phyloP scores from a whole-genome alignment of 148 eudicot species.

The Drosera capensis region DNA sequence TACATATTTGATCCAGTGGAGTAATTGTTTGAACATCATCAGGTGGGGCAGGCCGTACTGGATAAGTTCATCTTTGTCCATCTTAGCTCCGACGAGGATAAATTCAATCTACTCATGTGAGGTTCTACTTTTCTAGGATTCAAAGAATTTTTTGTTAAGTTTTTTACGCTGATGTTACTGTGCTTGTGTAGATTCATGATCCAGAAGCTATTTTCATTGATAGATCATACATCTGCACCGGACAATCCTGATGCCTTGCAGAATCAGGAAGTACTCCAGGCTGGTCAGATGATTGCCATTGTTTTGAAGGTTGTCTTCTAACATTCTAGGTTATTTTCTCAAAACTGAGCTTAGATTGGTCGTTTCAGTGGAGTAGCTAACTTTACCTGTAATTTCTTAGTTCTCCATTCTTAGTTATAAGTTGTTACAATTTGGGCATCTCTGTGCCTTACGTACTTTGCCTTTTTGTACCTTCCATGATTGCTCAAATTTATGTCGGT shows the following conservation, averaged over 20 bases:
- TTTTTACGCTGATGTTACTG: slow-evolving; percentile 8
- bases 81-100: slow-evolving; percentile 69
- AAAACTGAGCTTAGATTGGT: not conserved
- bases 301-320: slow-evolving; percentile 57
- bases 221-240: slow-evolving; percentile 77
- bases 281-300: slow-evolving; percentile 72
- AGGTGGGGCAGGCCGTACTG: slow-evolving; percentile 86
- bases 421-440: too few relatives aligned
- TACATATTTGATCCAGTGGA: slow-evolving; percentile 4
- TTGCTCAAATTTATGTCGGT: too few relatives aligned
- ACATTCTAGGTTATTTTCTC: not conserved
- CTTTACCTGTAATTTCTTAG: too few relatives aligned
- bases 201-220: slow-evolving; percentile 91
- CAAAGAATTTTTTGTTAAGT: not conserved
- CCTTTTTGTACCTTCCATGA: too few relatives aligned
- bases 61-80: slow-evolving; percentile 76
- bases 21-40: slow-evolving; percentile 7
- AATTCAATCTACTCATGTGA: slow-evolving; percentile 87
- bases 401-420: too few relatives aligned
- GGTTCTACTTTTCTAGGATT: slow-evolving; percentile 10
- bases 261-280: slow-evolving; percentile 80
- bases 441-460: too few relatives aligned
- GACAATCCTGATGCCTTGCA: slow-evolving; percentile 91
- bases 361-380: too few relatives aligned
- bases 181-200: slow-evolving; percentile 57